phyloP scores from a whole-genome alignment of 306 rosid species.

The Biancaea sappan region DNA sequence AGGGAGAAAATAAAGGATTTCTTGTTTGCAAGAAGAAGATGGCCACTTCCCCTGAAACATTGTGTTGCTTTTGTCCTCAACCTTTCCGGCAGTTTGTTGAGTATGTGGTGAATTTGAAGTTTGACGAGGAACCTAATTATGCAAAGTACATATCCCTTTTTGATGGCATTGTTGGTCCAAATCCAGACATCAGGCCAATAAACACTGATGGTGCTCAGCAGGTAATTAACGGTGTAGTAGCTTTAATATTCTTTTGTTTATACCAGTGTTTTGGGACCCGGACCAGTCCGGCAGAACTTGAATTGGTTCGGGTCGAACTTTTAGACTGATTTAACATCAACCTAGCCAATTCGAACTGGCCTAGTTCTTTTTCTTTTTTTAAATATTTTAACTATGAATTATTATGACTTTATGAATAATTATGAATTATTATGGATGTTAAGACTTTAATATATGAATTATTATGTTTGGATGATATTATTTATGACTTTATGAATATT shows the following conservation, averaged over 20 bases:
- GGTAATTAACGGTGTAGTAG: conserved; percentile 39
- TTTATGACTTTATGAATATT: no score
- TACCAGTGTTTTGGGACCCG: no score
- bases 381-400: no score
- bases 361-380: no score
- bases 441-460: no score
- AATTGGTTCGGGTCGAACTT: no score
- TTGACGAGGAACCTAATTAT: conserved; percentile 75
- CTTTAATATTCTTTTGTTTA: not conserved
- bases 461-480: no score
- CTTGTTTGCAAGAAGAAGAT: conserved; percentile 84
- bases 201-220: conserved; percentile 80
- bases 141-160: conserved; percentile 71
- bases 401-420: no score
- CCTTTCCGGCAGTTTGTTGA: conserved; percentile 71
- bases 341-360: no score
- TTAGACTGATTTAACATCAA: no score
- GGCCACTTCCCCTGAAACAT: conserved; percentile 68
- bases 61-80: conserved; percentile 64
- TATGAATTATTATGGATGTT: no score
- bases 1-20: conserved; percentile 82
- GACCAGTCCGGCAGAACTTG: no score
- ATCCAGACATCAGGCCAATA: conserved; percentile 69
- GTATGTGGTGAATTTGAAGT: conserved; percentile 72
- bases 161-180: conserved; percentile 70